Conservation (phyloP, 2,329 filamentous ascomycete genomes). For the Fusarium circinatum region DNA sequence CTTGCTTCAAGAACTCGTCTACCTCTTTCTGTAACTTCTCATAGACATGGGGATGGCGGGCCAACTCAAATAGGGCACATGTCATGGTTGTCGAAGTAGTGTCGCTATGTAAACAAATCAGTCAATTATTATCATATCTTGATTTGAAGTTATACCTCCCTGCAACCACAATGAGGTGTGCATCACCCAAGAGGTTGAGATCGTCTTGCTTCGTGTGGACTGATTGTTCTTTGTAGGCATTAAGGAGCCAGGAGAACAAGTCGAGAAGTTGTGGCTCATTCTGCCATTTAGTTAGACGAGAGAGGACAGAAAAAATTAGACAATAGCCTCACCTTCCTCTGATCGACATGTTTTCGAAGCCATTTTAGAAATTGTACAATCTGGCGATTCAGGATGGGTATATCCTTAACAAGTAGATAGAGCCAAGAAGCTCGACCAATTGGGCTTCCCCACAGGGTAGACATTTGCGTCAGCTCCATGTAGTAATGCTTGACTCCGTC, state of each 20-base stretch:
- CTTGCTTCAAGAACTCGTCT: not conserved
- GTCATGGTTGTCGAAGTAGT: not conserved
- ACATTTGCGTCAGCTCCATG: not conserved
- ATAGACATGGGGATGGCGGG: not conserved
- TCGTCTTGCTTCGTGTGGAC: not conserved
- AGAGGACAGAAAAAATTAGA: not conserved
- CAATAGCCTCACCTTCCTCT: not conserved
- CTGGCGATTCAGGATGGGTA: not conserved
- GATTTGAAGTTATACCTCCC: not conserved
- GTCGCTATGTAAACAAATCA: not conserved
- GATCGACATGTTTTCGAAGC: not conserved
- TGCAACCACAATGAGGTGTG: not conserved
- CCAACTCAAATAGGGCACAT: not conserved
- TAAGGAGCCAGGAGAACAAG: not conserved
- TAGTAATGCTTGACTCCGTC: not conserved
- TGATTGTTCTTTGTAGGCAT: not conserved
- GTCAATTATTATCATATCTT: not conserved
- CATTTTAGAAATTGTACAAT: not conserved
- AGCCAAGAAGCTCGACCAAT: not conserved
- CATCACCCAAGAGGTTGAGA: not conserved
- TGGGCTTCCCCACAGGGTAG: not conserved
- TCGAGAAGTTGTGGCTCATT: not conserved
- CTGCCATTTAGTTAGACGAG: not conserved
- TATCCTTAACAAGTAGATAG: not conserved
- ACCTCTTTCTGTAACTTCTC: not conserved